Base-by-base conservation (phyloP, 164 flowering plant species). In the Tetrastigma voinierianum region DNA sequence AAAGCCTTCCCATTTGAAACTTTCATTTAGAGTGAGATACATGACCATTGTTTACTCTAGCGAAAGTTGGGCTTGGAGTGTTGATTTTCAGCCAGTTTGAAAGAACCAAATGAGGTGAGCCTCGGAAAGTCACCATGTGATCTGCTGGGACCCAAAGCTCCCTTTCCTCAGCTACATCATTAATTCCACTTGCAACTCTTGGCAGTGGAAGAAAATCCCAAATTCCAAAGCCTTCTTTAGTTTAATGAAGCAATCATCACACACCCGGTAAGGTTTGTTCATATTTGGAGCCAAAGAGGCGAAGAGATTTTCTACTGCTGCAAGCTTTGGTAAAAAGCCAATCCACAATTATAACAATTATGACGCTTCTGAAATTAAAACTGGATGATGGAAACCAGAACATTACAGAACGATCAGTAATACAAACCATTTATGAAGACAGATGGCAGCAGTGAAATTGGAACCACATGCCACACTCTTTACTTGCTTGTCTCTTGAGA, bases 281-380 rank as follows among this genome's bases (percentile, higher is more conserved):
- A 70, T 67, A 71, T 75, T 87, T 24, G 97, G 97, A 67, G 98
- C 96, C 78, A 92, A 68, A 18, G 97, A 82, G 57, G 98, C 98
- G 86, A 63, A 87, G 57, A 64, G 93, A 84, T 77, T 90, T 95
- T 74, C 70, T 87, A 61, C 80, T 82, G 78, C 92, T 92, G 74
- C 98, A 95, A 59, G 84, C 84, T 72, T 87, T 89, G 90, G 90
- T 97, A 95, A 67, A 87, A 88, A 14, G 84, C 92, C 18, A 90
- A 78, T 15, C 98, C 98, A 74, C 98, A 94, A 65, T 94, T 91
- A 74, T 94, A 94, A 75, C 98, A 95, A 66, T 95, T 91, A 70
- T 95, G 98, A 9, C 97, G 90, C 71, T 90, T 77, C 87, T 80
- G 71, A 95, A 89, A 63, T 83, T 81, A 69, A 95, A 95, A n/a